A percentile compares a stretch with the other conserved stretches of the same genome.
These are phyloP conservation scores for Globisporangium perplexum DNA, from an alignment of 352 stramenopile genomes.

Conservation along the genomic window DNA sequence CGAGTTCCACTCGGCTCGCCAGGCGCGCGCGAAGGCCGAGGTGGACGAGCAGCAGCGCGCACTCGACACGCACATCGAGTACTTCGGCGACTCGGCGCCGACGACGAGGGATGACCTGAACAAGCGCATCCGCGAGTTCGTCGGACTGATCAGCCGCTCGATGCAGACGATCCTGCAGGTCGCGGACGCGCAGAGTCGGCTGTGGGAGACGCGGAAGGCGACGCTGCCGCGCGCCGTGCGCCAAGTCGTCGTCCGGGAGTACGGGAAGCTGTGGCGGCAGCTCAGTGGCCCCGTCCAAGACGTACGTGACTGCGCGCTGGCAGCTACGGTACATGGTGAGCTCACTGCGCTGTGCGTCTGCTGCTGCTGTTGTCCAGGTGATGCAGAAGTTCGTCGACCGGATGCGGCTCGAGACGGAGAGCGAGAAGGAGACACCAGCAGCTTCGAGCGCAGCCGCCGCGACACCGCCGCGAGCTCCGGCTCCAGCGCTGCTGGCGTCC, in stretches of 20 bases:
- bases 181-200: constrained; percentile 32
- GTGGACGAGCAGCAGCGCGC: constrained; percentile 34
- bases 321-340: not conserved
- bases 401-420: constrained; percentile 5
- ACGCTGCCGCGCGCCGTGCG: constrained; percentile 30
- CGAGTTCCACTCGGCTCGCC: constrained; percentile 54
- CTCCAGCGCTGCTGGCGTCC: not conserved
- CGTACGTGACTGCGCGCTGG: not conserved
- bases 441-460: not conserved
- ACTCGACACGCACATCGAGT: constrained; percentile 43
- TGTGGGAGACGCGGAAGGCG: constrained; percentile 43
- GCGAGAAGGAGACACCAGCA: not conserved
- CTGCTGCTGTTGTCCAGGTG: constrained; percentile 11
- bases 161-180: constrained; percentile 55
- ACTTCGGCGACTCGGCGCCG: constrained; percentile 57
- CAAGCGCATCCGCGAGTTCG: constrained; percentile 58
- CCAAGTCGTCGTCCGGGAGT: constrained; percentile 31
- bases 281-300: constrained; percentile 40
- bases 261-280: constrained; percentile 33
- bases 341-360: constrained; percentile 23
- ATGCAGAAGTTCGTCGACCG: constrained; percentile 13
- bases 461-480: not conserved
- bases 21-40: constrained; percentile 42
- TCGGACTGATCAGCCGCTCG: constrained; percentile 40
- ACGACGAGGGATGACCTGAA: constrained; percentile 63